Base-by-base conservation (phyloP, 2,329 filamentous ascomycete species). In the Cercospora sp. region DNA sequence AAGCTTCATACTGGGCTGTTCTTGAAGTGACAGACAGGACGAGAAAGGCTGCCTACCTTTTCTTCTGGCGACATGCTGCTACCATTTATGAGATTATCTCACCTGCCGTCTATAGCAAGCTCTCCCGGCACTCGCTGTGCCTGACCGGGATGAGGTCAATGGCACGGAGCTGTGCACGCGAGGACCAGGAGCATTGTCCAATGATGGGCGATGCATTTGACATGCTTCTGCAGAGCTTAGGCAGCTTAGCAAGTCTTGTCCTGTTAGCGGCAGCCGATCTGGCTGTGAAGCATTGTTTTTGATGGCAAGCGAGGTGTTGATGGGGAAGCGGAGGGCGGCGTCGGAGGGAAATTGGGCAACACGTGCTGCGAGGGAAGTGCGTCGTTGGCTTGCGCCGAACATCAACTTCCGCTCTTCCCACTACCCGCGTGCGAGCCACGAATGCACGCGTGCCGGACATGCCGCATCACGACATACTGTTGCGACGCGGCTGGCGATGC, bases 1-100 rank as follows among this genome's bases (percentile, higher is more conserved):
- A 33, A 59, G 33, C 66, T 64, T 70, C 71, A 72, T 71, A 33
- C 63, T 66, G 64, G 18, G 23, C 23, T 26, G 36, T 26, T 1
- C 62, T 64, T 48, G 30, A 8, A 33, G 3, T n/a, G 16, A 3
- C 18, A 39, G 45, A 55, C 5, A 23, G 18, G 10, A 13, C 3
- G 48, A 6, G 18, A 8, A n/a, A n/a, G n/a, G n/a, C 13, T 16
- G 60, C 30, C 45, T 55, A 57, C 30, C 51, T 13, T 28, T 42
- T 42, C 23, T 39, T 18, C 4, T 23, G 20, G n/a, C 33, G 62
- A 39, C 62, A 28, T 45, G 12, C 28, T 23, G 12, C 23, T 30
- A 48, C 16, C n/a, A 58, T 36, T 58, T 59, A 58, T 42, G 33
- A 57, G 18, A 16, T 16, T 2, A 36, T 45, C 18, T 23, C 39